A percentile compares a stretch with the other conserved stretches of the same genome.
These are phyloP conservation scores for Chamaecrista fasciculata DNA, from an alignment of 306 rosid species.

Conservation along the genomic window DNA sequence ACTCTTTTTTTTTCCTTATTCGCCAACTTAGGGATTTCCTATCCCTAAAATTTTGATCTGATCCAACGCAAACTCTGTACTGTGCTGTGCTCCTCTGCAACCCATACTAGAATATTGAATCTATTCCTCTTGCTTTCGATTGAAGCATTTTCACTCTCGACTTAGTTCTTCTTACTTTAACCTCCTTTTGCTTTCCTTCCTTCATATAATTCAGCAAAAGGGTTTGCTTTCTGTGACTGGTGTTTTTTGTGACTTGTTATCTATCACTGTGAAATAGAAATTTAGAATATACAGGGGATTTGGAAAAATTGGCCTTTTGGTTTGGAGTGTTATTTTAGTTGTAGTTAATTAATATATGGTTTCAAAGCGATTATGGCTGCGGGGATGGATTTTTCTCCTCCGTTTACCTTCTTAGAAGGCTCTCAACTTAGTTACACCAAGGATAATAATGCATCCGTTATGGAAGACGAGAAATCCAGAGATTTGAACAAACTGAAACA, in stretches of 20 bases:
- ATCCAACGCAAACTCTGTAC: not conserved
- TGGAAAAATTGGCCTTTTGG: not conserved
- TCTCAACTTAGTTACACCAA: constrained; percentile 41
- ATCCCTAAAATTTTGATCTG: no score
- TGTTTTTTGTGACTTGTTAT: no score
- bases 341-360: constrained; percentile 31
- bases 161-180: not conserved
- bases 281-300: not conserved
- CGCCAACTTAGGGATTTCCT: no score
- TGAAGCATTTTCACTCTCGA: not conserved
- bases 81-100: constrained; percentile 2
- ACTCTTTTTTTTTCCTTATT: no score
- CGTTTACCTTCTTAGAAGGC: constrained; percentile 46
- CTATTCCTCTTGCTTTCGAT: constrained; percentile 1
- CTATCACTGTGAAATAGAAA: no score
- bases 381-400: constrained; percentile 55
- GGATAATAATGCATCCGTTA: constrained; percentile 45
- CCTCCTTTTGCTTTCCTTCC: not conserved
- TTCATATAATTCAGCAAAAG: not conserved
- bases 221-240: not conserved
- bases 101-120: not conserved
- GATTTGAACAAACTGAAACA: constrained; percentile 40
- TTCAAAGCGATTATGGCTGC: constrained; percentile 49
- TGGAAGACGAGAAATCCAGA: constrained; percentile 42
- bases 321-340: constrained; percentile 5